A percentile compares a stretch with the other conserved stretches of the same genome.
phyloP scores from a whole-genome alignment of 495 filamentous ascomycete genomes.

The Penicillium riverlandense region DNA sequence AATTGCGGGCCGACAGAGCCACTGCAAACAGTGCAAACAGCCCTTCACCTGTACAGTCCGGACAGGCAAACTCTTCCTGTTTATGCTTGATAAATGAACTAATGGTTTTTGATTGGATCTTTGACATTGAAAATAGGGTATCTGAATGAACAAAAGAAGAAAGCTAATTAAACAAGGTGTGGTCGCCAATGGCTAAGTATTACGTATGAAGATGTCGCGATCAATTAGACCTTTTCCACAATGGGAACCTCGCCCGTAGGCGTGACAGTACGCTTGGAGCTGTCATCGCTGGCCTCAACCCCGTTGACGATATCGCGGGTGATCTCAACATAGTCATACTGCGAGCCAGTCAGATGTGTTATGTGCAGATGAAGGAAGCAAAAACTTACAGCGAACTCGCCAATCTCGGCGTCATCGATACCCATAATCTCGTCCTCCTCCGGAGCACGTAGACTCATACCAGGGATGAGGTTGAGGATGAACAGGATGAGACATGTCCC shows the following conservation, averaged over 20 bases:
- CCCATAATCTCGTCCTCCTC: slow-evolving; percentile 87
- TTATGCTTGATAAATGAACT: not conserved
- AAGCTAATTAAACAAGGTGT: not conserved
- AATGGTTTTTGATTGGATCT: not conserved
- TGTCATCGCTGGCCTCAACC: slow-evolving; percentile 31
- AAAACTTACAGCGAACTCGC: slow-evolving; percentile 76
- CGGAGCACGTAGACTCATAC: slow-evolving; percentile 67
- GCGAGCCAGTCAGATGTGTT: slow-evolving; percentile 1
- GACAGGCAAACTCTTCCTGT: too few species aligned
- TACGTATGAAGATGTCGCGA: slow-evolving; percentile 2
- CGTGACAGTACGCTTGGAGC: slow-evolving; percentile 29
- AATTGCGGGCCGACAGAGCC: too few species aligned
- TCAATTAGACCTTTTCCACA: slow-evolving; percentile 25
- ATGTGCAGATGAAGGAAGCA: not conserved
- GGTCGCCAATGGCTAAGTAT: not conserved
- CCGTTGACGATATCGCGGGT: slow-evolving; percentile 72
- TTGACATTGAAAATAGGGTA: slow-evolving; percentile 7
- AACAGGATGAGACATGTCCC: slow-evolving; percentile 84
- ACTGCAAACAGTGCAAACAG: too few species aligned
- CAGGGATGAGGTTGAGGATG: slow-evolving; percentile 79
- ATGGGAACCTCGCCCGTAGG: slow-evolving; percentile 13
- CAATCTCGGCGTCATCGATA: slow-evolving; percentile 92
- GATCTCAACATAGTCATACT: slow-evolving; percentile 95
- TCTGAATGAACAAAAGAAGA: slow-evolving; percentile 1
- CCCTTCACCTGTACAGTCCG: too few species aligned